Evolutionary conservation across 108 stramenopile species (phyloP), one percentile per base, ranked within the genome.

Genomic region (Discostella pseudostelligera): DNA sequence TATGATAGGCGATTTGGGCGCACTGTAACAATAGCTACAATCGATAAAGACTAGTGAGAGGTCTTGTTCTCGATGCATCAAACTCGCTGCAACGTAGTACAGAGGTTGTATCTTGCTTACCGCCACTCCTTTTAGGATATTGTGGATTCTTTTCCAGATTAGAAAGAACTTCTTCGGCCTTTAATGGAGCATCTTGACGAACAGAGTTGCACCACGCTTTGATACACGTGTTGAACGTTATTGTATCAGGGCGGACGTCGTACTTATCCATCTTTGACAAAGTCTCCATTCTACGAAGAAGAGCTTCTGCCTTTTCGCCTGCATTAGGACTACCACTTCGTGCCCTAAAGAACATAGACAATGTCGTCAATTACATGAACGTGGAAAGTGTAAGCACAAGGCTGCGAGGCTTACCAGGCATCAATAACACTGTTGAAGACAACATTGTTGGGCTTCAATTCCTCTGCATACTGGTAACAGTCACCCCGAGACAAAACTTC

Each of bases 181-280:
- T 78, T 1, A 56, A 35, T 0, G 84, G 80, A 13, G 88, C 85
- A 72, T 82, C 65, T 13, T 63, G 57, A 45, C 70, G 59, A 8
- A 79, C 81, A 46, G 76, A 68, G 29, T 75, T 82, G 43, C 79
- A 72, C 87, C 87, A 84, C 16, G 85, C 85, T 55, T 70, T 70
- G 3, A 70, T 74, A 32, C 73, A 74, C 11, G 82, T 80, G 60
- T 87, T 90, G 74, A 86, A 90, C 11, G 85, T 76, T 16, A 86
- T 79, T 14, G 69, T 72, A 61, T 87, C 86, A 1, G 89, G 89
- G 42, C 55, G 59, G 2, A 75, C 64, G 54, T 86, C 82, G 13
- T 65, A 50, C 24, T 77, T 63, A 45, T 55, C 37, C 29, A 35
- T 51, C 57, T 8, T 79, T 8, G 69, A 53, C 46, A 78, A 50